Percentiles rank a stretch among this genome's conserved stretches.
Conservation (phyloP, 805 yeast genomes). For the Nakazawaea peltata region DNA sequence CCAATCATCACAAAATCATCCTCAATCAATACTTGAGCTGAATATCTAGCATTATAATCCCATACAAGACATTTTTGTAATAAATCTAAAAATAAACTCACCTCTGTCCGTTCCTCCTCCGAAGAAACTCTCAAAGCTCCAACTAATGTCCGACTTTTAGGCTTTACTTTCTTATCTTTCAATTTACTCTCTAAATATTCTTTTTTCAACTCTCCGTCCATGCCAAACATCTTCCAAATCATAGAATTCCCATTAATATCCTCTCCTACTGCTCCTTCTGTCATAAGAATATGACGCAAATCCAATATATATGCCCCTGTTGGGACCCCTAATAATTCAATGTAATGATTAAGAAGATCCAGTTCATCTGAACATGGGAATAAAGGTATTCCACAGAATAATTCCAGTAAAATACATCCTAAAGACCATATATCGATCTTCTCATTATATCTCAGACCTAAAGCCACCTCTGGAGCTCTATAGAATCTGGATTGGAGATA, state of each 20-base stretch:
- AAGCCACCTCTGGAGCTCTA: conserved; percentile 69
- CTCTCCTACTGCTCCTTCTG: conserved; percentile 26
- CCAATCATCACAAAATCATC: too few relatives aligned
- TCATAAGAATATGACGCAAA: conserved; percentile 29
- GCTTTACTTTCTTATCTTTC: not conserved
- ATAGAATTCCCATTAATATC: conserved; percentile 19
- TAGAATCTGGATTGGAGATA: conserved; percentile 62
- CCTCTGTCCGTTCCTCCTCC: conserved; percentile 1
- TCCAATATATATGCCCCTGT: conserved; percentile 27
- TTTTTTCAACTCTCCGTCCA: too few relatives aligned
- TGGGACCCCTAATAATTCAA: conserved; percentile 42
- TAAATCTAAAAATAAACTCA: conserved; percentile 17
- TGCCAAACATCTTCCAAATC: conserved; percentile 29
- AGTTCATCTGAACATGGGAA: conserved; percentile 42
- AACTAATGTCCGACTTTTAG: conserved; percentile 13
- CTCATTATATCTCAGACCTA: conserved; percentile 55
- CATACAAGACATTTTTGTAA: conserved; percentile 24
- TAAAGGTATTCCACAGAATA: conserved; percentile 48
- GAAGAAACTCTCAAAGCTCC: conserved; percentile 13
- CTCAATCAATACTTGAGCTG: too few relatives aligned
- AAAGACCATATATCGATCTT: conserved; percentile 82
- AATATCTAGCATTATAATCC: too few relatives aligned
- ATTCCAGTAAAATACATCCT: conserved; percentile 88
- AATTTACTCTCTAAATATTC: too few relatives aligned
- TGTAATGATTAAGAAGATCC: conserved; percentile 34